Percentiles rank a stretch among this genome's conserved stretches.
Evolutionary conservation across 805 yeast species (phyloP).

Genomic region (Metschnikowia shivogae): DNA sequence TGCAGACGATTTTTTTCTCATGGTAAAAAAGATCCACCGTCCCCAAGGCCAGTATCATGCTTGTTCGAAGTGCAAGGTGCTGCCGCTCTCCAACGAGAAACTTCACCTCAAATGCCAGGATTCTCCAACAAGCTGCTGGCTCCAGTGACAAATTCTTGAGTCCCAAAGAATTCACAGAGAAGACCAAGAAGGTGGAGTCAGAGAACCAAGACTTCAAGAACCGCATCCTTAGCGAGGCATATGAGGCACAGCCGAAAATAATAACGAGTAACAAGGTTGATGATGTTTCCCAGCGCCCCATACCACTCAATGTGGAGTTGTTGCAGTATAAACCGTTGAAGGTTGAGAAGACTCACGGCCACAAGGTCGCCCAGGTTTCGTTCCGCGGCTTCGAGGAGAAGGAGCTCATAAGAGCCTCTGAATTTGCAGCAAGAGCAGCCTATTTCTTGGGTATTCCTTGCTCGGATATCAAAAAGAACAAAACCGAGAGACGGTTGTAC

Average conservation of each 20-base stretch:
- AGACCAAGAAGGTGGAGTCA: slow-evolving; percentile 21
- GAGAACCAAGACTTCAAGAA: slow-evolving; percentile 27
- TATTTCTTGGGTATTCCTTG: slow-evolving; percentile 86
- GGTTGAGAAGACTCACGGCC: slow-evolving; percentile 63
- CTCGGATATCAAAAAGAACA: slow-evolving; percentile 65
- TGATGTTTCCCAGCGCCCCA: slow-evolving; percentile 41
- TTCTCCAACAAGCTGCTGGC: background rate
- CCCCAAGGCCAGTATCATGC: slow-evolving; percentile 2
- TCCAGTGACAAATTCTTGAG: slow-evolving; percentile 17
- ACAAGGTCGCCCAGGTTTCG: slow-evolving; percentile 71
- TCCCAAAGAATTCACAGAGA: slow-evolving; percentile 32
- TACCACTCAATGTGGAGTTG: slow-evolving; percentile 83
- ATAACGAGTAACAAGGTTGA: slow-evolving; percentile 20
- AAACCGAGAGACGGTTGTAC: slow-evolving; percentile 77
- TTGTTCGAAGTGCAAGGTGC: slow-evolving; percentile 7
- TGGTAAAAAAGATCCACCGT: slow-evolving; percentile 1
- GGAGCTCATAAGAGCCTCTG: slow-evolving; percentile 70
- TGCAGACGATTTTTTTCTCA: slow-evolving; percentile 3
- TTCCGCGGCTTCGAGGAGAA: slow-evolving; percentile 68
- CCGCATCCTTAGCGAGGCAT: slow-evolving; percentile 24
- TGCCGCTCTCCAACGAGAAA: slow-evolving; percentile 6
- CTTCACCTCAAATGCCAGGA: slow-evolving; percentile 5
- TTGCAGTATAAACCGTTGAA: slow-evolving; percentile 77
- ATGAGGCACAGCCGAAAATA: slow-evolving; percentile 30
- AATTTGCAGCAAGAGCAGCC: slow-evolving; percentile 87